phyloP scores from a whole-genome alignment of 257 asterid species.

The Scutellaria barbata region DNA sequence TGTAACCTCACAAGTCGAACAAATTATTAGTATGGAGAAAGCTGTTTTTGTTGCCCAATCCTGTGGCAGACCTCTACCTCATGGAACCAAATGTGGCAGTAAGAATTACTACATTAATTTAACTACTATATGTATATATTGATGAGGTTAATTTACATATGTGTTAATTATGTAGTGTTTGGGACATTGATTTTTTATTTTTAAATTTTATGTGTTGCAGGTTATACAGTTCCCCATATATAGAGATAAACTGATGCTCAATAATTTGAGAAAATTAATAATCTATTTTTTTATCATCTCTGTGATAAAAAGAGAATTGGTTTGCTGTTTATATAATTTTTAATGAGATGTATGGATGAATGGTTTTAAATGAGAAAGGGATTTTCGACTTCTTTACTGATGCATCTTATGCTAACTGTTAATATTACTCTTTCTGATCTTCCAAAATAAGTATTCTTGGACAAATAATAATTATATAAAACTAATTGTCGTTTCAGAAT shows the following conservation, averaged over 20 bases:
- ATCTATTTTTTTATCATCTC: neutral
- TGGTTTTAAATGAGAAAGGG: too few species aligned
- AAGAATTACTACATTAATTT: slow-evolving; percentile 18
- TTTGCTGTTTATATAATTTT: neutral
- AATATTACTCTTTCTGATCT: too few species aligned
- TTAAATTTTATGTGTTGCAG: too few species aligned
- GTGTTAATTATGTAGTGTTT: too few species aligned
- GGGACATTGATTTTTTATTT: too few species aligned
- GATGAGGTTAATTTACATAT: neutral
- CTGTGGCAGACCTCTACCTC: slow-evolving; percentile 60
- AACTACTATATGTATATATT: neutral
- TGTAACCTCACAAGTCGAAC: slow-evolving; percentile 46
- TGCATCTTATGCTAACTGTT: too few species aligned
- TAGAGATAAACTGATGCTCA: neutral
- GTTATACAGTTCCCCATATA: too few species aligned
- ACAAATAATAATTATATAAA: too few species aligned
- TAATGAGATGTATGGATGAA: neutral
- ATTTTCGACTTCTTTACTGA: too few species aligned
- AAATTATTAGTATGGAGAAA: slow-evolving; percentile 63
- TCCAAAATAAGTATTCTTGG: too few species aligned
- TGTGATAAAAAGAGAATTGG: neutral
- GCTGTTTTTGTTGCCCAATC: slow-evolving; percentile 49
- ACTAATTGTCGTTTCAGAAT: too few species aligned
- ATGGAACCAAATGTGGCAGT: slow-evolving; percentile 70
- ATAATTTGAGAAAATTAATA: too few species aligned